phyloP scores from a whole-genome alignment of 1,284 basidiomycete species.

The Ganoderma leucocontextum region DNA sequence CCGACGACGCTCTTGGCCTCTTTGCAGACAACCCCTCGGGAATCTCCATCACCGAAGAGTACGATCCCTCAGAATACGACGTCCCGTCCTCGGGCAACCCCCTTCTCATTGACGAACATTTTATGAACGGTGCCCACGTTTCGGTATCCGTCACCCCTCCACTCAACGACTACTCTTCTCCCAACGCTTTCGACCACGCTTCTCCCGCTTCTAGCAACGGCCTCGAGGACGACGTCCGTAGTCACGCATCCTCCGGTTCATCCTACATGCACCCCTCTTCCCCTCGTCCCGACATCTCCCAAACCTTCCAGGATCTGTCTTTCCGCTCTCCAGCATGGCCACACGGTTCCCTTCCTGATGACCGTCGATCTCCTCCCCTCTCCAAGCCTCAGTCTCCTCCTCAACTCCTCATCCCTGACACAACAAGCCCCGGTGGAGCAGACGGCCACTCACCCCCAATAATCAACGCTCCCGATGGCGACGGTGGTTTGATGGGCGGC shows the following conservation, averaged over 20 bases:
- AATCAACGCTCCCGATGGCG: constrained; percentile 74
- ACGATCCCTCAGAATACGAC: constrained; percentile 77
- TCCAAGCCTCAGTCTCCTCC: constrained; percentile 73
- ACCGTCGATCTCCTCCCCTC: constrained; percentile 52
- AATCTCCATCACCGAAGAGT: constrained; percentile 52
- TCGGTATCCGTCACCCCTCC: constrained; percentile 51
- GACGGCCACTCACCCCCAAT: constrained; percentile 51
- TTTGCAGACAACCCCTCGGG: constrained; percentile 50
- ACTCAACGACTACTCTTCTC: constrained; percentile 48
- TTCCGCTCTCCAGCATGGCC: constrained; percentile 72
- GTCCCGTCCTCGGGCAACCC: constrained; percentile 56
- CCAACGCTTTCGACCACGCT: constrained; percentile 60
- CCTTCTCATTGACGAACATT: constrained; percentile 66
- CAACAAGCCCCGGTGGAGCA: constrained; percentile 41
- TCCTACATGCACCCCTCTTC: constrained; percentile 58
- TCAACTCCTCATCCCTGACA: constrained; percentile 69
- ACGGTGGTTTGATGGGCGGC: constrained; percentile 57
- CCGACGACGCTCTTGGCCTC: constrained; percentile 51
- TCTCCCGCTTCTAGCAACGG: constrained; percentile 69
- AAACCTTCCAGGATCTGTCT: constrained; percentile 61
- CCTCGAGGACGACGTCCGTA: constrained; percentile 55
- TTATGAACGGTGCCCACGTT: constrained; percentile 52
- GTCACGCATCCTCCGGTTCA: constrained; percentile 72
- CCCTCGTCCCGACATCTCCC: constrained; percentile 62
- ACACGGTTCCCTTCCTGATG: constrained; percentile 55